Base-by-base conservation (phyloP, 1,139 yeast genomes). In the Geotrichum fermentans region DNA sequence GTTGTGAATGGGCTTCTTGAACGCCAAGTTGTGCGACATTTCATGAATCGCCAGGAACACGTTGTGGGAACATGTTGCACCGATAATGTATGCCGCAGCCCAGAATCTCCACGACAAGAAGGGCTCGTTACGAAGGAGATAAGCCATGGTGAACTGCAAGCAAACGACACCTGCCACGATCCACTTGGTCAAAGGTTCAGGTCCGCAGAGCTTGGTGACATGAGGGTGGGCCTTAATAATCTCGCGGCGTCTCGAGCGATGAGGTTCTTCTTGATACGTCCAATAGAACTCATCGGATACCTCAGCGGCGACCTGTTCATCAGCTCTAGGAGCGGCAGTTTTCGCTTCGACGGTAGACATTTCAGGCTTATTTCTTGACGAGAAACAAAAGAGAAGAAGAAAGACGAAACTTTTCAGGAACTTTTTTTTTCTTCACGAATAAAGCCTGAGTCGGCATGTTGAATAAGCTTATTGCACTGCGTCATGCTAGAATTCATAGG, bases 21-120 rank as follows among this genome's bases (percentile, higher is more conserved):
- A 89, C n/a, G 85, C 84, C 49, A 89, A 72, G 62, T 89, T 89
- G 66, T 89, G 97, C 24, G 84, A 79, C 49, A 88, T 71, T 65
- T 89, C 97, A 66, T 89, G 97, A 59, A 89, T 87, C 21, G 95
- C 94, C 56, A 89, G 71, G 62, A 88, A 89, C 30, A 85, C 69
- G 58, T 90, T 89, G 62, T 89, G 95, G 62, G 81, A 83, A 51
- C 86, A 77, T 4, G 96, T 86, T 17, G 94, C 96, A 1, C 97
- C 97, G 52, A 89, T 72, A 20, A 83, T 66, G 61, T 89, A 89
- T 2, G 95, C 92, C 20, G 78, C 63, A 0, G 72, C 59, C 62
- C 86, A 66, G 63, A 83, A 85, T 56, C 73, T 73, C 72, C 74
- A 74, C 26, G 76, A 66, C 42, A 77, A 68, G 29, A 84, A 74